Evolutionary conservation across 2,329 filamentous ascomycete species (phyloP).

Genomic region (Microcera coccophila): DNA sequence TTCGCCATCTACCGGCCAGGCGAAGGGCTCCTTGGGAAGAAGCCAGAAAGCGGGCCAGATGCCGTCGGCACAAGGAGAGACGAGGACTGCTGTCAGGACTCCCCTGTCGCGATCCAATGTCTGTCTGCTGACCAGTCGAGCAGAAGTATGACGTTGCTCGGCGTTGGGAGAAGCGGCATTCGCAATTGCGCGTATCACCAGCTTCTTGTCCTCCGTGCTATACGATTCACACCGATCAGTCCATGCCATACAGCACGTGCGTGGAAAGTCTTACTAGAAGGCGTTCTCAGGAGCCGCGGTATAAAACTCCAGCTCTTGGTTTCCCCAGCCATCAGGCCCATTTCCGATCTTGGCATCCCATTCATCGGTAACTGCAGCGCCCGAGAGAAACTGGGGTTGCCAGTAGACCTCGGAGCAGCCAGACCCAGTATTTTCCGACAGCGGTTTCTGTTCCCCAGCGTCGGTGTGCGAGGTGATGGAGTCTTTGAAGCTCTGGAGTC

Average conservation of each 20-base stretch:
- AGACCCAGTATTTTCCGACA: too few relatives aligned
- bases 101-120: conserved; percentile 49
- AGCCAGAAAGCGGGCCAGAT: conserved; percentile 63
- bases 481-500: conserved; percentile 37
- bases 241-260: neutral
- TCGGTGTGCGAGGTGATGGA: conserved; percentile 30
- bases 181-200: conserved; percentile 51
- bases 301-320: conserved; percentile 58
- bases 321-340: conserved; percentile 59
- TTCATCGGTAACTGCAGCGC: conserved; percentile 44
- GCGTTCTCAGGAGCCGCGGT: conserved; percentile 46
- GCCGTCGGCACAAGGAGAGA: conserved; percentile 50
- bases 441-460: conserved; percentile 12
- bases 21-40: conserved; percentile 53
- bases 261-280: conserved; percentile 41
- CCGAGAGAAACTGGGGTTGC: conserved; percentile 47
- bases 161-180: conserved; percentile 30
- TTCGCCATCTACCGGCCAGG: conserved; percentile 57
- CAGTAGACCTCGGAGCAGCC: conserved; percentile 41
- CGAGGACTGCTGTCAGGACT: conserved; percentile 48
- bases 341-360: conserved; percentile 53
- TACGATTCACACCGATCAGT: neutral
- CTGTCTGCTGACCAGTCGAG: conserved; percentile 51
- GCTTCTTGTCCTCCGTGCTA: conserved; percentile 44
- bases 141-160: conserved; percentile 49